Conservation (phyloP, 257 asterid species). For the Plantago ovata region DNA sequence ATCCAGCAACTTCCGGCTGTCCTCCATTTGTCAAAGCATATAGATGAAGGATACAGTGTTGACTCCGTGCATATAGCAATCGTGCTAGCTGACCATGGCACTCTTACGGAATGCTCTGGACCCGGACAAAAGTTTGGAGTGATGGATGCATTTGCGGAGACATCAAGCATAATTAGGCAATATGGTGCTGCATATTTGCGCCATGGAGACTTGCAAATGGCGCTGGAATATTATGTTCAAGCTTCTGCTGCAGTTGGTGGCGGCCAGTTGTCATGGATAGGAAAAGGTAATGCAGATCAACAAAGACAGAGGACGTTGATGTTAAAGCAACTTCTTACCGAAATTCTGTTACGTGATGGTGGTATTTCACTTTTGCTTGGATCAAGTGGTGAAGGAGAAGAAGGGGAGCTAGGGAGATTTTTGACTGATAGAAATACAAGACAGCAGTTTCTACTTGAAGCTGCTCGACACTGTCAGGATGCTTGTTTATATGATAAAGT, state of each 20-base stretch:
- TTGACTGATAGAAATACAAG: slow-evolving; percentile 64
- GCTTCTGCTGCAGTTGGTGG: slow-evolving; percentile 98
- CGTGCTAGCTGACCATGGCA: slow-evolving; percentile 72
- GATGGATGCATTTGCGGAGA: slow-evolving; percentile 91
- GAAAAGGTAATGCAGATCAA: slow-evolving; percentile 77
- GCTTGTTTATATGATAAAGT: slow-evolving; percentile 87
- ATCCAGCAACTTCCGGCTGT: slow-evolving; percentile 87
- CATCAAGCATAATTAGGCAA: slow-evolving; percentile 82
- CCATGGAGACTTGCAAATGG: slow-evolving; percentile 64
- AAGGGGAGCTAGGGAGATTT: slow-evolving; percentile 80
- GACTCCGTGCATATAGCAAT: slow-evolving; percentile 80
- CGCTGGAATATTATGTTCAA: slow-evolving; percentile 87
- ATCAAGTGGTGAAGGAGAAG: slow-evolving; percentile 86
- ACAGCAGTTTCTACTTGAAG: slow-evolving; percentile 78
- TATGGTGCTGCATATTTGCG: slow-evolving; percentile 80
- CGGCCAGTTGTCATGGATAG: slow-evolving; percentile 87
- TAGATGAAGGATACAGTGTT: slow-evolving; percentile 64
- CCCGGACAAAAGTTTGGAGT: slow-evolving; percentile 60
- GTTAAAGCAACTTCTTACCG: slow-evolving; percentile 83
- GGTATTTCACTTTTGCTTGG: slow-evolving; percentile 81
- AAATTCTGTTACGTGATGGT: slow-evolving; percentile 72
- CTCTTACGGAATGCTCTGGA: slow-evolving; percentile 69
- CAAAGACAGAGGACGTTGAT: slow-evolving; percentile 77
- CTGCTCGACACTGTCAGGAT: slow-evolving; percentile 77
- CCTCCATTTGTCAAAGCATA: slow-evolving; percentile 73